phyloP scores from a whole-genome alignment of 2,329 filamentous ascomycete species.

The Arthroderma uncinatum region DNA sequence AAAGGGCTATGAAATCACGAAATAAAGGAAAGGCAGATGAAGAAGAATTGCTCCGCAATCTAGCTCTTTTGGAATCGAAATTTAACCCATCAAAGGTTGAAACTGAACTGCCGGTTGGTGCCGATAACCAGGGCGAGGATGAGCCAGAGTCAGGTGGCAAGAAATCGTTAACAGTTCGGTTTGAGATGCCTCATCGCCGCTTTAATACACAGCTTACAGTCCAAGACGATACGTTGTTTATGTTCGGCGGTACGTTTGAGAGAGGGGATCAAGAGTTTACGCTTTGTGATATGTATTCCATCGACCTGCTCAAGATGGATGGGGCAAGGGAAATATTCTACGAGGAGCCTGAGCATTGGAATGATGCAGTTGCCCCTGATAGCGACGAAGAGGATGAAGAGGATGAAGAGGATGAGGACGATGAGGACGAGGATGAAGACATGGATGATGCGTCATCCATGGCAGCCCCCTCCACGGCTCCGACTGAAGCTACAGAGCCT shows the following conservation, averaged over 20 bases:
- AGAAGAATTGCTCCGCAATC: constrained; percentile 75
- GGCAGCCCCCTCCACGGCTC: constrained; percentile 27
- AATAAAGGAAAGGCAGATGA: constrained; percentile 75
- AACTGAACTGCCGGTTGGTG: constrained; percentile 32
- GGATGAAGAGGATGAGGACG: constrained; percentile 33
- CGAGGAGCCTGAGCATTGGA: constrained; percentile 77
- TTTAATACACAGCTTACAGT: constrained; percentile 89
- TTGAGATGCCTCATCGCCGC: constrained; percentile 76
- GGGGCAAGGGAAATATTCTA: constrained; percentile 87
- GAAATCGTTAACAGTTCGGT: constrained; percentile 52
- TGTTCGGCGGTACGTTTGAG: constrained; percentile 91
- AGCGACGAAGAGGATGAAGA: constrained; percentile 46
- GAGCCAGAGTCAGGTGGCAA: constrained; percentile 42
- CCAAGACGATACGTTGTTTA: constrained; percentile 83
- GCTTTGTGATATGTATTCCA: constrained; percentile 86
- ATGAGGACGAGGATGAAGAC: constrained; percentile 28
- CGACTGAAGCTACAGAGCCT: constrained; percentile 29
- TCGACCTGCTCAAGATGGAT: constrained; percentile 89
- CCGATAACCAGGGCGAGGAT: constrained; percentile 41
- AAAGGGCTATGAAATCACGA: constrained; percentile 42
- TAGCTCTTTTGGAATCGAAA: constrained; percentile 73
- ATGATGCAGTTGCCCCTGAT: constrained; percentile 49
- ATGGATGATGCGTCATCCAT: constrained; percentile 37
- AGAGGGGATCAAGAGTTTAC: constrained; percentile 91
- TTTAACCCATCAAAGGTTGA: constrained; percentile 43